Evolutionary conservation across 2,329 filamentous ascomycete species (phyloP).

Genomic region (Dryadomyces quercus-mongolicae): DNA sequence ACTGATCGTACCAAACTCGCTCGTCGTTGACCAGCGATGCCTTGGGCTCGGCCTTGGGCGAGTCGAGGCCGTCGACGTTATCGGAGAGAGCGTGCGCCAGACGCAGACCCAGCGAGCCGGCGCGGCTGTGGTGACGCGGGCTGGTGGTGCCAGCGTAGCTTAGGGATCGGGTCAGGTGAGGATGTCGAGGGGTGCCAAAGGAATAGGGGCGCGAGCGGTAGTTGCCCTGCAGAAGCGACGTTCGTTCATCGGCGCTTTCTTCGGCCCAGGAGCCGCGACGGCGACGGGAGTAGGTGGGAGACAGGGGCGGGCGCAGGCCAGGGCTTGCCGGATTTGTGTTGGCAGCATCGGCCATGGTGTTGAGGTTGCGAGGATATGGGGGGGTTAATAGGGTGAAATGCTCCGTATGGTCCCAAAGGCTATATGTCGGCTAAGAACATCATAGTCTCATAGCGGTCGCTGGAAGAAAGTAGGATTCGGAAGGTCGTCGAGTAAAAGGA

Average conservation of each 20-base stretch:
- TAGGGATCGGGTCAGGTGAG: slow-evolving; percentile 17
- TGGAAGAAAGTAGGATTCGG: too few species aligned
- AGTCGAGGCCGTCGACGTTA: slow-evolving; percentile 22
- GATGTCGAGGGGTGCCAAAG: slow-evolving; percentile 6
- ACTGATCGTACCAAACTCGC: slow-evolving; percentile 96
- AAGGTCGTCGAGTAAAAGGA: too few species aligned
- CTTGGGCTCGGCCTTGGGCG: slow-evolving; percentile 51
- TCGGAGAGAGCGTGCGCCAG: slow-evolving; percentile 50
- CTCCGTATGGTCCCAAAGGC: too few species aligned
- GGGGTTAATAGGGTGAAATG: background rate
- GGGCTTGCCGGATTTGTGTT: background rate
- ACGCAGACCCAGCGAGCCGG: slow-evolving; percentile 47
- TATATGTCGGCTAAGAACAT: too few species aligned
- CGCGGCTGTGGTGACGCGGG: slow-evolving; percentile 41
- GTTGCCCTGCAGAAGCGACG: slow-evolving; percentile 14
- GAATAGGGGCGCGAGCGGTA: slow-evolving; percentile 15
- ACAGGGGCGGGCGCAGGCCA: slow-evolving; percentile 14
- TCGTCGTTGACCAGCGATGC: slow-evolving; percentile 60
- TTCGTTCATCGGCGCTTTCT: slow-evolving; percentile 18
- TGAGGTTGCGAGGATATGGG: background rate
- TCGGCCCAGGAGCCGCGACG: slow-evolving; percentile 13
- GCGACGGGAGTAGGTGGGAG: slow-evolving; percentile 15
- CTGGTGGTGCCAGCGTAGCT: slow-evolving; percentile 18
- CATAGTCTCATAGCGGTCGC: too few species aligned
- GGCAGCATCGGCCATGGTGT: slow-evolving; percentile 4